Base-by-base conservation (phyloP, 345 rosid species). In the Draba incana region DNA sequence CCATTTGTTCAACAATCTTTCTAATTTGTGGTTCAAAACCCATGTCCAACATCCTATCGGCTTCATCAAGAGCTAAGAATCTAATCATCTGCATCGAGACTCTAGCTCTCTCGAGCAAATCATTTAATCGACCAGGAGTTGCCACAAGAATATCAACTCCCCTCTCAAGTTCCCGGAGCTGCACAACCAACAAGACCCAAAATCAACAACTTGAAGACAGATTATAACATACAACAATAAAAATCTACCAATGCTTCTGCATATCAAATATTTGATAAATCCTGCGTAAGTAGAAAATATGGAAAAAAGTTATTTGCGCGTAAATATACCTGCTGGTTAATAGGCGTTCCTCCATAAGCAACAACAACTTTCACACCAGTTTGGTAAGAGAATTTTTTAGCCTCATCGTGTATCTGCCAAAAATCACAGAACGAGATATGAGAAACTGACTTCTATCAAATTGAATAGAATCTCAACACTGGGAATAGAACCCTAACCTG, bases 21-120 rank as follows among this genome's bases (percentile, higher is more conserved):
- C 99, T 84, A 54, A 94, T 94, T 71, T 94, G 99, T 9, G 99
- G 99, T 81, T 94, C 99, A 84, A 94, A 94, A 67, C 99, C 99
- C 99, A 94, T 94, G 76, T 94, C 99, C 63, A 94, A 78, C 99
- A 94, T 94, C 58, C 99, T 84, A 81, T 94, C 99, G 16, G 99
- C 99, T 80, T 94, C 99, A 66, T 94, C 99, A 25, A 94, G 86
- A 35, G 98, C 97, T 77, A 93, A 80, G 57, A 81, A 93, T 75
- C 84, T 88, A 77, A 93, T 80, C 97, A 91, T 84, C 74, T 86
- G 97, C 69, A 94, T 73, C 1, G 99, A 94, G 54, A 94, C 99
- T 81, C 96, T 86, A 74, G 95, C 97, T 71, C 97, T 85, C 86
- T 91, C 99, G 37, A 94, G 80, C 81, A 93, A 74, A 74, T 93